phyloP scores from a whole-genome alignment of 805 yeast species.

The Wickerhamiella sorbophila region DNA sequence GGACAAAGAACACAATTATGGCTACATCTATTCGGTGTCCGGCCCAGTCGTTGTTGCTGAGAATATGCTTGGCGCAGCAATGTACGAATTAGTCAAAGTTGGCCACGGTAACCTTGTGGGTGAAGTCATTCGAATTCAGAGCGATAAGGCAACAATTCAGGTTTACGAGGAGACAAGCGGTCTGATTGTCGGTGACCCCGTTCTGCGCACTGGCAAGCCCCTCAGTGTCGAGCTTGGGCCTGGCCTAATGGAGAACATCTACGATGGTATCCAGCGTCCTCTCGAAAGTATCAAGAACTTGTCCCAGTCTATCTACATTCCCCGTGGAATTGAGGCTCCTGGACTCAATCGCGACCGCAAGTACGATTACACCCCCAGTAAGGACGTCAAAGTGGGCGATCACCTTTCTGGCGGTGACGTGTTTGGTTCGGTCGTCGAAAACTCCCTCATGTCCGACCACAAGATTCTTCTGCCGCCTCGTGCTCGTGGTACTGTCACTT shows the following conservation, averaged over 20 bases:
- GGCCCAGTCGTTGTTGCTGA: slow-evolving; percentile 98
- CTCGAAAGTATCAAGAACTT: slow-evolving; percentile 78
- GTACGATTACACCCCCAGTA: slow-evolving; percentile 77
- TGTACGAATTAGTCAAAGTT: slow-evolving; percentile 97
- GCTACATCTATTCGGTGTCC: slow-evolving; percentile 74
- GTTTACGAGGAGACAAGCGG: slow-evolving; percentile 99
- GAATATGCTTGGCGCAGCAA: slow-evolving; percentile 98
- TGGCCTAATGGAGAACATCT: slow-evolving; percentile 97
- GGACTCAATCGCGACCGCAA: slow-evolving; percentile 70
- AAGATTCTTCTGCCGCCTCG: slow-evolving; percentile 93
- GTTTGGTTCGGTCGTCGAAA: slow-evolving; percentile 85
- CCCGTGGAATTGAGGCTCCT: slow-evolving; percentile 97
- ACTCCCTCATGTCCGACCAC: slow-evolving; percentile 83
- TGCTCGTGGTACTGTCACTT: slow-evolving; percentile 92
- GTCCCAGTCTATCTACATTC: slow-evolving; percentile 88
- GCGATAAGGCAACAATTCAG: slow-evolving; percentile 95
- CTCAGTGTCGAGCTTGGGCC: slow-evolving; percentile 98
- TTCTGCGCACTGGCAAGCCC: slow-evolving; percentile 96
- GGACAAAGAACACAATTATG: slow-evolving; percentile 59
- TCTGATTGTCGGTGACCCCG: slow-evolving; percentile 98
- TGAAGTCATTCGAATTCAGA: slow-evolving; percentile 93
- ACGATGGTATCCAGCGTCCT: slow-evolving; percentile 99
- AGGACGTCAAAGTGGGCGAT: slow-evolving; percentile 69
- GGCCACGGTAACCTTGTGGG: slow-evolving; percentile 97
- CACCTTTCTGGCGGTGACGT: slow-evolving; percentile 98